phyloP scores from a whole-genome alignment of 1,284 basidiomycete species.

The Golubevia sp. region DNA sequence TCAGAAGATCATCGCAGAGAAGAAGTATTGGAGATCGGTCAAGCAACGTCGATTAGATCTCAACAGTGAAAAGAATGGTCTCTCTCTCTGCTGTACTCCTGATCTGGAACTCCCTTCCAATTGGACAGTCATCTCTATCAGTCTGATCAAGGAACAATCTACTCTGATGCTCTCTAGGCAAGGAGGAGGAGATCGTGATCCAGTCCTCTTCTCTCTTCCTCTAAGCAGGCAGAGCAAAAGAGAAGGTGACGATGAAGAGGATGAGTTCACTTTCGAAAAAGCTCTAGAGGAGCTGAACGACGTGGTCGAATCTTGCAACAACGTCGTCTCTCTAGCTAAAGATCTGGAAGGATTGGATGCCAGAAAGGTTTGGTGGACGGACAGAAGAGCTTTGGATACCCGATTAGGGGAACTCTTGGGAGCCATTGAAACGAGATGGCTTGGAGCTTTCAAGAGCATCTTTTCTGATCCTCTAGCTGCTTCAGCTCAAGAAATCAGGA shows the following conservation, averaged over 20 bases:
- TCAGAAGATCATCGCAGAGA: no score
- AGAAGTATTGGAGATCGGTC: no score
- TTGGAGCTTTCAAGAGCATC: constrained; percentile 83
- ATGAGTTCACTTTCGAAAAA: constrained; percentile 75
- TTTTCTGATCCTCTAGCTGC: constrained; percentile 10
- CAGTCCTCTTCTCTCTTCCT: constrained; percentile 75
- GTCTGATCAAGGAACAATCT: constrained; percentile 77
- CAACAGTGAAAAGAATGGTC: no score
- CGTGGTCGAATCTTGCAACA: constrained; percentile 78
- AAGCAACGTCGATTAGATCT: no score
- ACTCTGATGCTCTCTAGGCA: constrained; percentile 84
- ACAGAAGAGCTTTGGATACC: constrained; percentile 75
- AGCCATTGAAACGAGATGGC: constrained; percentile 92
- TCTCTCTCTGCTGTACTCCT: no score
- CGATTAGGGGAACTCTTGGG: constrained; percentile 77
- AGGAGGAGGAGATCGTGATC: constrained; percentile 12
- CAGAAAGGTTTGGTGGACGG: constrained; percentile 78
- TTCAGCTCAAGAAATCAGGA: neutral
- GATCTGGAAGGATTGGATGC: constrained; percentile 73
- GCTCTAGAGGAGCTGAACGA: constrained; percentile 76
- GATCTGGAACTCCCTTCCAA: constrained; percentile 68
- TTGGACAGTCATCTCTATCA: constrained; percentile 86
- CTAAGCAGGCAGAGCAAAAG: constrained; percentile 76
- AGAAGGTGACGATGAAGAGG: constrained; percentile 75
- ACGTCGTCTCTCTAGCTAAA: constrained; percentile 75